These are phyloP conservation scores for Ustulina deusta DNA, from an alignment of 2,329 filamentous ascomycete species.

Conservation along the genomic window DNA sequence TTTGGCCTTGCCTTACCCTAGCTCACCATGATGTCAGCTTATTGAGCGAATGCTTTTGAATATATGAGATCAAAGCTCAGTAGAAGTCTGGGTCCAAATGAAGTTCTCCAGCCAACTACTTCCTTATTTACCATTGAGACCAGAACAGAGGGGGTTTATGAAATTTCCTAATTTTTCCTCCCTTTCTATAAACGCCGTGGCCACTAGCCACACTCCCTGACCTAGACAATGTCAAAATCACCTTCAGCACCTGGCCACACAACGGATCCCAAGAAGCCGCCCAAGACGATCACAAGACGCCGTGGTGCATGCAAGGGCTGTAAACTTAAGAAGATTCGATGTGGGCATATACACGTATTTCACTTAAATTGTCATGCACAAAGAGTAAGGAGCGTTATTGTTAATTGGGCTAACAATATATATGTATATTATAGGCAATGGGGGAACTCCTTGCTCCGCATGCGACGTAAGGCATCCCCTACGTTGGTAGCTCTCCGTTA, in stretches of 20 bases:
- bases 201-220: neutral
- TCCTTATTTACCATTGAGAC: neutral
- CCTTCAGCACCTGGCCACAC: conserved; percentile 5
- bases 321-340: conserved; percentile 32
- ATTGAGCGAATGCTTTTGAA: too few relatives aligned
- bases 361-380: neutral
- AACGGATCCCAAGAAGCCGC: conserved; percentile 5
- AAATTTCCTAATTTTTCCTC: neutral
- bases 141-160: too few relatives aligned
- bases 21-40: too few relatives aligned
- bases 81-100: neutral
- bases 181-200: neutral
- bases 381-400: neutral
- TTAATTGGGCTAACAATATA: conserved; percentile 10
- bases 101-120: neutral
- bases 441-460: conserved; percentile 26
- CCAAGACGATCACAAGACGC: conserved; percentile 25
- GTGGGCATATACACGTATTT: conserved; percentile 23
- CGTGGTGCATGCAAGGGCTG: conserved; percentile 28
- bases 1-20: too few relatives aligned
- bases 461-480: conserved; percentile 24
- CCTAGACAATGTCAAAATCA: conserved; percentile 7
- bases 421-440: conserved; percentile 15
- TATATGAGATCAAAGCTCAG: too few relatives aligned
- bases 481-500: neutral